Evolutionary conservation across 441 rosid species (phyloP), one percentile per base, ranked within the genome.

Genomic region (Erodium trifolium): DNA sequence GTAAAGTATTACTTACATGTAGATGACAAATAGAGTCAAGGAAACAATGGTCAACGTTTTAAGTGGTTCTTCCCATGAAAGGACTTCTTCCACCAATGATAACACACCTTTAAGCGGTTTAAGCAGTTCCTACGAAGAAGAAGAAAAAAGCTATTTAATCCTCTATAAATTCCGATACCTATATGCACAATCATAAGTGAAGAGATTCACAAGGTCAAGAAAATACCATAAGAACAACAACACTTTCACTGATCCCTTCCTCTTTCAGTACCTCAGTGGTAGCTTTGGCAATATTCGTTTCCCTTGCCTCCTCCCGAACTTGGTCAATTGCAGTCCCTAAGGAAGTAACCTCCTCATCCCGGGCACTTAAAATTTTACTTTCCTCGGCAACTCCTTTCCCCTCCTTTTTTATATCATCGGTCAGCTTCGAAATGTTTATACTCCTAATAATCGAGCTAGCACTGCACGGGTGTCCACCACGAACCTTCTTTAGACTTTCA

Each of bases 181-280:
- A 31, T 31, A 31, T 31, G 34, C 34, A 3, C 34, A 31, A 31
- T 31, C 34, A 31, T 31, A 31, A 59, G 64, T 10, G 9, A 10
- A 9, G 31, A 13, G 59, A 63, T 18, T 19, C 16, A 64, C 2
- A 12, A 43, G 71, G 8, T 31, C 19, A 6, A 41, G 67, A 64
- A 82, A 82, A 82, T 81, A 90, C 99, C 86, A 84, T 70, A 59
- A 94, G 88, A 78, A 92, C 76, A 5, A 76, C 64, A 11, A 78
- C 87, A 69, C 85, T 88, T 79, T 85, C 87, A 60, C 85, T 72
- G 55, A 92, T 78, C 65, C 99, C 98, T 77, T 87, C 96, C 72
- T 87, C 98, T 80, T 84, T 88, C 69, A 88, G 75, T 29, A 67
- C 84, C 41, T 83, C 80, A 1, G 85, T 77, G 1, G 93, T 82